Evolutionary conservation across 208 protist genomes (phyloP).

Genomic region (Trypanosomatidae sp.): DNA sequence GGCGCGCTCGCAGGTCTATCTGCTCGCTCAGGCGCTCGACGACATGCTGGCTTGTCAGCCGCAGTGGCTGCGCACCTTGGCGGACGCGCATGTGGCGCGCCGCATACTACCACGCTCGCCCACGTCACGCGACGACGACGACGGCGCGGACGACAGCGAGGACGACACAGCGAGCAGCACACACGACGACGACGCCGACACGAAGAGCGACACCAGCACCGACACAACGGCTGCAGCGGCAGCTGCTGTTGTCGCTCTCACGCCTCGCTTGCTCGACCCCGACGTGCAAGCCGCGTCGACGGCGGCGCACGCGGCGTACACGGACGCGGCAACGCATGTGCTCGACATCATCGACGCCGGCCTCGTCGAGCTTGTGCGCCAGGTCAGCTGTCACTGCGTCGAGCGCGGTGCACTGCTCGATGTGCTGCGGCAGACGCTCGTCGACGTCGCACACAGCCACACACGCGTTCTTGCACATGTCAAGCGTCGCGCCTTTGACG

Average conservation of each 20-base stretch:
- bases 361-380: conserved; percentile 64
- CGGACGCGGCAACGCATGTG: conserved; percentile 29
- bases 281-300: conserved; percentile 22
- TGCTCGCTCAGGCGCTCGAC: conserved; percentile 69
- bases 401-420: conserved; percentile 79
- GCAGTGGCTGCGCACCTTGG: conserved; percentile 25
- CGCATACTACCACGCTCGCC: conserved; percentile 22
- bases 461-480: conserved; percentile 43
- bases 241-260: not conserved
- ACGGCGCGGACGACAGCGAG: not conserved
- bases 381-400: conserved; percentile 36
- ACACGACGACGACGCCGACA: not conserved
- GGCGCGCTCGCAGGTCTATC: conserved; percentile 74
- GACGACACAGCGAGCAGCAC: not conserved
- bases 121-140: not conserved
- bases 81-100: conserved; percentile 39
- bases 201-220: not conserved
- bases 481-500: conserved; percentile 36
- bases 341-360: conserved; percentile 58
- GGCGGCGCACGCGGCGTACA: conserved; percentile 37
- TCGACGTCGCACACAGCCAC: conserved; percentile 42
- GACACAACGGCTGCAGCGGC: not conserved
- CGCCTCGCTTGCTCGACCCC: conserved; percentile 6
- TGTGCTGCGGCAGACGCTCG: conserved; percentile 42
- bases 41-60: conserved; percentile 50